Evolutionary conservation across 805 yeast genomes (phyloP).

Genomic region (Nakazawaea ernobii): DNA sequence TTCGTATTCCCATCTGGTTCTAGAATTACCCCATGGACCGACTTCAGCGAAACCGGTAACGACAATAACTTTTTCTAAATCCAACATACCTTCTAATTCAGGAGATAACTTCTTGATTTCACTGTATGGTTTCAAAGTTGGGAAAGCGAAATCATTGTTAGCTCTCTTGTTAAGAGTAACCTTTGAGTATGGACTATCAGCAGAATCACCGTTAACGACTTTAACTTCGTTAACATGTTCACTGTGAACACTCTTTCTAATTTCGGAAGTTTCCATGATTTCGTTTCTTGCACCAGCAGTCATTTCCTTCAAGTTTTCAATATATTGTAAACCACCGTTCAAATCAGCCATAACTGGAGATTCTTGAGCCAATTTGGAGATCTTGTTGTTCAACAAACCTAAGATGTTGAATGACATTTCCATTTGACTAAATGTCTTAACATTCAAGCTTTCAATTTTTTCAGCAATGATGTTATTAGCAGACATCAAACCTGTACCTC

Average conservation of each 20-base stretch:
- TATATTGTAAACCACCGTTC: constrained; percentile 96
- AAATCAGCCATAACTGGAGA: constrained; percentile 96
- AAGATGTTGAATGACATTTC: constrained; percentile 99
- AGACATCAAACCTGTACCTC: constrained; percentile 99
- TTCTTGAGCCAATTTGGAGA: constrained; percentile 82
- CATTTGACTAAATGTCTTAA: constrained; percentile 95
- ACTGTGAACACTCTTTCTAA: constrained; percentile 91
- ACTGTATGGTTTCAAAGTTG: constrained; percentile 71
- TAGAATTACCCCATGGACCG: constrained; percentile 98
- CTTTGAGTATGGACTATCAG: constrained; percentile 79
- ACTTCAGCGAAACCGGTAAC: constrained; percentile 98
- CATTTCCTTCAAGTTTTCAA: constrained; percentile 86
- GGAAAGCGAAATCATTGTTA: constrained; percentile 91
- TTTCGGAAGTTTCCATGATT: constrained; percentile 75
- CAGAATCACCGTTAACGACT: constrained; percentile 80
- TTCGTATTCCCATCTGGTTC: constrained; percentile 99
- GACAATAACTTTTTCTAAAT: constrained; percentile 86
- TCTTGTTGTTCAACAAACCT: constrained; percentile 86
- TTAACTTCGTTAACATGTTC: constrained; percentile 87
- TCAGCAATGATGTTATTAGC: constrained; percentile 97
- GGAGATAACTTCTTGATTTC: constrained; percentile 65
- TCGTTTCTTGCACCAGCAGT: constrained; percentile 75
- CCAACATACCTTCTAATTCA: constrained; percentile 83
- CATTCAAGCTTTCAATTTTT: constrained; percentile 93
- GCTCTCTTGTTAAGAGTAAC: constrained; percentile 88